These are phyloP conservation scores for Geotrichum europaeum DNA, from an alignment of 1,139 yeast genomes.

Conservation along the genomic window DNA sequence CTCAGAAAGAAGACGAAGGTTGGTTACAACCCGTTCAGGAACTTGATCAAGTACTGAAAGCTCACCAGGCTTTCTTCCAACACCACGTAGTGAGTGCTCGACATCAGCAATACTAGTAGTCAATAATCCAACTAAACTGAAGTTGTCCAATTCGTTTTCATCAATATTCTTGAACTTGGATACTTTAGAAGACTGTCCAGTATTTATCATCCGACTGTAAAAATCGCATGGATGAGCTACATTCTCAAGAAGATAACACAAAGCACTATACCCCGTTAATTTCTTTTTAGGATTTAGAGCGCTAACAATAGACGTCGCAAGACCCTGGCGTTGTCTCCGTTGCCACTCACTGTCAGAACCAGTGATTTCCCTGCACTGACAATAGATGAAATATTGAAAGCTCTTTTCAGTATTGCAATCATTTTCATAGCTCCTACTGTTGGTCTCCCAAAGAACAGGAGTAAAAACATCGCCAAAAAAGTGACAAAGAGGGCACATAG, in stretches of 20 bases:
- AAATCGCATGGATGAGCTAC: neutral
- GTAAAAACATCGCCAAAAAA: constrained; percentile 76
- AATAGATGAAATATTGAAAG: constrained; percentile 6
- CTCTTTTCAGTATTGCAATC: constrained; percentile 12
- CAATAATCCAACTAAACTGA: neutral
- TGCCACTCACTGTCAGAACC: neutral
- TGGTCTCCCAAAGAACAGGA: constrained; percentile 53
- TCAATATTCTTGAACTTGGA: neutral
- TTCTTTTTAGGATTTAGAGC: neutral
- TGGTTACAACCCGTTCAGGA: constrained; percentile 31
- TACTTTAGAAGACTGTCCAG: neutral
- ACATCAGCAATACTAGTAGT: constrained; percentile 47
- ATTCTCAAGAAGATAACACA: neutral
- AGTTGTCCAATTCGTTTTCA: neutral
- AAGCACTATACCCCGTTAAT: neutral
- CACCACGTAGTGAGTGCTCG: constrained; percentile 65
- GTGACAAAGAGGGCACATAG: constrained; percentile 82
- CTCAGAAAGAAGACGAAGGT: constrained; percentile 5
- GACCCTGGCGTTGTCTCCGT: neutral
- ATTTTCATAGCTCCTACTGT: constrained; percentile 20
- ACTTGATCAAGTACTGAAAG: constrained; percentile 50
- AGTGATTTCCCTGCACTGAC: neutral
- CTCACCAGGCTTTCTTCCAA: constrained; percentile 28
- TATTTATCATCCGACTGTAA: neutral
- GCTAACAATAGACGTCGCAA: neutral